Conservation (phyloP, 495 filamentous ascomycete species). For the Glarea lozoyensis region DNA sequence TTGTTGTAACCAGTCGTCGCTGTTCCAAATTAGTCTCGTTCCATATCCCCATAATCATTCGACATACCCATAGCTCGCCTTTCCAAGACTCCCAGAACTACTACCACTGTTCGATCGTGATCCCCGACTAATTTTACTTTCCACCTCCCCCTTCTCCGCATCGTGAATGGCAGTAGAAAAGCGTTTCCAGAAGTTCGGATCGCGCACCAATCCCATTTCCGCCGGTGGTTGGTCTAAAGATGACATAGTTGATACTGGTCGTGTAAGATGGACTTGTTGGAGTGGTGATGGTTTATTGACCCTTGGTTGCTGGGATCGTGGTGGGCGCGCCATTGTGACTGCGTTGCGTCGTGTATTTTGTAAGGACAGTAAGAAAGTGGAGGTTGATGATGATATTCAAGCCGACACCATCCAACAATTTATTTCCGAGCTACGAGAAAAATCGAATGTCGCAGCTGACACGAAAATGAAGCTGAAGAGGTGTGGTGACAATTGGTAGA, state of each 20-base stretch:
- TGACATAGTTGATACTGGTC: slow-evolving; percentile 8
- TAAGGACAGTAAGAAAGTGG: neutral
- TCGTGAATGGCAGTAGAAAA: slow-evolving; percentile 47
- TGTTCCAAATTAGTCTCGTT: neutral
- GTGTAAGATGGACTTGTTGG: slow-evolving; percentile 17
- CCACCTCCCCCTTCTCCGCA: neutral
- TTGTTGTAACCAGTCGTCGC: slow-evolving; percentile 18
- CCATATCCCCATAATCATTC: neutral
- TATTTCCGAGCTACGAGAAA: too few species aligned
- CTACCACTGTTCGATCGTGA: neutral
- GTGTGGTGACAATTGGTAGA: too few species aligned
- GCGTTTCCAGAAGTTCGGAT: slow-evolving; percentile 55
- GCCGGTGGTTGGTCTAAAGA: slow-evolving; percentile 14
- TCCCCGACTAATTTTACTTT: neutral
- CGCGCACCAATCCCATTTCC: slow-evolving; percentile 37
- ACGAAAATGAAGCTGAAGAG: too few species aligned
- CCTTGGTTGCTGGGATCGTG: slow-evolving; percentile 5
- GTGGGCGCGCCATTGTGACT: slow-evolving; percentile 7
- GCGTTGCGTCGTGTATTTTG: neutral
- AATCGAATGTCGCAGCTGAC: too few species aligned
- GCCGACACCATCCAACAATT: neutral
- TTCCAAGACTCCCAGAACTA: neutral
- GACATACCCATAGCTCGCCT: neutral
- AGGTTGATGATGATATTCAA: slow-evolving; percentile 2
- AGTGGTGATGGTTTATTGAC: slow-evolving; percentile 17